Percentiles rank a stretch among this genome's conserved stretches.
phyloP scores from a whole-genome alignment of 2,329 filamentous ascomycete genomes.

The Nemania abortiva region DNA sequence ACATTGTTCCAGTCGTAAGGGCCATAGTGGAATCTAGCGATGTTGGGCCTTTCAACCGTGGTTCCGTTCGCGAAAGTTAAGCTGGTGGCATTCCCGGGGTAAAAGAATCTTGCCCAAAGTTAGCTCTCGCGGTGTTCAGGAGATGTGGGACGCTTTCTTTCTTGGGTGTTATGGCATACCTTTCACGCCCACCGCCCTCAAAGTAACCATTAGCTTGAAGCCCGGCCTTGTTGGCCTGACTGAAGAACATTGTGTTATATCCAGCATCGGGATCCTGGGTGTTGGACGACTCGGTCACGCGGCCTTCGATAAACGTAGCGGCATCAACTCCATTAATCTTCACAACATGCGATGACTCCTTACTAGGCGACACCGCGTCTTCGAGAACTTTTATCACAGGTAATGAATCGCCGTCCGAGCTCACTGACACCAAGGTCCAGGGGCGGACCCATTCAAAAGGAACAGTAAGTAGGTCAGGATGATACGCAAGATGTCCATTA shows the following conservation, averaged over 20 bases:
- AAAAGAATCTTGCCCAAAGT: slow-evolving; percentile 28
- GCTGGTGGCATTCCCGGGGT: slow-evolving; percentile 33
- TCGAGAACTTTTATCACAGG: slow-evolving; percentile 36
- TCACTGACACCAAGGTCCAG: slow-evolving; percentile 35
- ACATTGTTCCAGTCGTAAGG: slow-evolving; percentile 35
- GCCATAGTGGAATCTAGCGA: slow-evolving; percentile 32
- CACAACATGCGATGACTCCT: slow-evolving; percentile 29
- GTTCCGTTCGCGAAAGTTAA: slow-evolving; percentile 38
- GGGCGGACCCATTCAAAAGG: slow-evolving; percentile 37
- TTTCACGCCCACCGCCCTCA: slow-evolving; percentile 34
- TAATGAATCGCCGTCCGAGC: slow-evolving; percentile 30
- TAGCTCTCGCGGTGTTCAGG: slow-evolving; percentile 5
- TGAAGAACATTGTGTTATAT: slow-evolving; percentile 40
- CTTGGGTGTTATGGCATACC: slow-evolving; percentile 18
- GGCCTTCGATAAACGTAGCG: slow-evolving; percentile 27
- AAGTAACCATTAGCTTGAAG: slow-evolving; percentile 35
- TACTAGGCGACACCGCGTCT: slow-evolving; percentile 17
- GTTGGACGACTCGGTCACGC: slow-evolving; percentile 30
- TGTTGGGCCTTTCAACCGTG: slow-evolving; percentile 29
- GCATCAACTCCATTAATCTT: slow-evolving; percentile 35
- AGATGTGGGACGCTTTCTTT: not conserved
- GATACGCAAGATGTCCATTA: slow-evolving; percentile 29
- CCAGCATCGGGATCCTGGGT: slow-evolving; percentile 37
- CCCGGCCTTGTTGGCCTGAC: slow-evolving; percentile 29
- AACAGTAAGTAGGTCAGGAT: slow-evolving; percentile 33